Percentiles rank a stretch among this genome's conserved stretches.
These are phyloP conservation scores for Beauveria bassiana DNA, from an alignment of 2,329 filamentous ascomycete genomes.

Conservation along the genomic window DNA sequence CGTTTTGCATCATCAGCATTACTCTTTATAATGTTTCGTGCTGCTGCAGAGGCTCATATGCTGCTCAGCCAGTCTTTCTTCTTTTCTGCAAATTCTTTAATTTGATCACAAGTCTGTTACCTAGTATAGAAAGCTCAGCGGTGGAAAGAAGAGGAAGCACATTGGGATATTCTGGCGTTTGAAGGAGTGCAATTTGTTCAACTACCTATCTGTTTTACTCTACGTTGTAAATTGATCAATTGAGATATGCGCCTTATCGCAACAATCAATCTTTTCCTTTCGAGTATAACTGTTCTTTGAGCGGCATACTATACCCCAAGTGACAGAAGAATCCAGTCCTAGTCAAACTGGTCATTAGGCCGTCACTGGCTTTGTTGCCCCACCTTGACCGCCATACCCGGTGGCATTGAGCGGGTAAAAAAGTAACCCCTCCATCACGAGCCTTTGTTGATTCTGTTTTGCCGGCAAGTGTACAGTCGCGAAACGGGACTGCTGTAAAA, in stretches of 20 bases:
- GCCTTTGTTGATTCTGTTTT: neutral
- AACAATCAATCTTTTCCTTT: neutral
- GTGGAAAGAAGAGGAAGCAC: slow-evolving; percentile 1
- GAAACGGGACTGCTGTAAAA: neutral
- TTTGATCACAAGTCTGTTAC: slow-evolving; percentile 4
- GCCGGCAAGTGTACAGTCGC: neutral
- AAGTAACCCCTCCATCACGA: slow-evolving; percentile 8
- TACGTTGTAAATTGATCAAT: slow-evolving; percentile 8
- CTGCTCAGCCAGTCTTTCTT: slow-evolving; percentile 2
- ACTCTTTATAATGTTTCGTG: slow-evolving; percentile 5
- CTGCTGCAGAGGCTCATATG: neutral
- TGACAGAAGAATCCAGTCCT: neutral
- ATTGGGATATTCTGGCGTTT: slow-evolving; percentile 10
- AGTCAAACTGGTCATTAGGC: neutral
- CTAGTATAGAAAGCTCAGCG: neutral
- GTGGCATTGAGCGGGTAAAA: neutral
- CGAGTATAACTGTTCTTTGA: too few relatives aligned
- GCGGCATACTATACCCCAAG: neutral
- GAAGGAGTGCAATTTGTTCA: slow-evolving; percentile 5
- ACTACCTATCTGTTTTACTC: slow-evolving; percentile 7
- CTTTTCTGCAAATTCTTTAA: slow-evolving; percentile 5
- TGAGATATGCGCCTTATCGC: neutral
- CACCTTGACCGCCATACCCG: neutral
- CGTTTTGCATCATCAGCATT: slow-evolving; percentile 7
- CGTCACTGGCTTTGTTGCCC: neutral